phyloP scores from a whole-genome alignment of 2,329 filamentous ascomycete species.

The Sporothrix pallida region DNA sequence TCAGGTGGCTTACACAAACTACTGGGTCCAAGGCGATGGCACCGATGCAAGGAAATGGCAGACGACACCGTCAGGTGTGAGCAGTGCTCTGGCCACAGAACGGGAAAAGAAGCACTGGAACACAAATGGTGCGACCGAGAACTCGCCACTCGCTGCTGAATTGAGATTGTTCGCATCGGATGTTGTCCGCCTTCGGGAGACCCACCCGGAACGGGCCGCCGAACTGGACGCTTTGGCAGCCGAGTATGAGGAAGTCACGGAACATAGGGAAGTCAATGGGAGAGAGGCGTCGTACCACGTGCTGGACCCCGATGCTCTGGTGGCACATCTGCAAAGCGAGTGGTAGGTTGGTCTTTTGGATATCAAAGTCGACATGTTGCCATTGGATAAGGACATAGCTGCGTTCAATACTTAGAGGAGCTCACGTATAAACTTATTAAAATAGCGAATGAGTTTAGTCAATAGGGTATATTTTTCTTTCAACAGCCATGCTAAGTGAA shows the following conservation, averaged over 20 bases:
- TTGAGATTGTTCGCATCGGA: constrained; percentile 43
- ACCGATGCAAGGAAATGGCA: constrained; percentile 1
- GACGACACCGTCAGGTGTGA: constrained; percentile 25
- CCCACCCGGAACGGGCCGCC: constrained; percentile 32
- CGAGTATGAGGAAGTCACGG: constrained; percentile 3
- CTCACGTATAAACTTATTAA: background rate
- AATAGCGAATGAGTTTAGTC: background rate
- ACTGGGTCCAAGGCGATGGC: background rate
- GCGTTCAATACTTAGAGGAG: too few species aligned
- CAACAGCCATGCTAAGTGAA: too few species aligned
- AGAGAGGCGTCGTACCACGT: background rate
- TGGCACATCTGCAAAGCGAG: constrained; percentile 19
- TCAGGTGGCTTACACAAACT: constrained; percentile 44
- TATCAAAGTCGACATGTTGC: background rate
- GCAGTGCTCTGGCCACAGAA: constrained; percentile 37
- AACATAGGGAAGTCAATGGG: background rate
- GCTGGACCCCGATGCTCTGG: constrained; percentile 27
- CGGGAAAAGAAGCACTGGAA: constrained; percentile 25
- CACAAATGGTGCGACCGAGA: background rate
- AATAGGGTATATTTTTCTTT: too few species aligned
- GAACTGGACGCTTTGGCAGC: constrained; percentile 34
- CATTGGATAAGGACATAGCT: background rate
- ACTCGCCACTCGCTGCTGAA: constrained; percentile 32
- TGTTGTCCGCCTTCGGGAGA: constrained; percentile 32
- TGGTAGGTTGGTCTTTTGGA: constrained; percentile 9